Evolutionary conservation across 1,284 basidiomycete genomes (phyloP).

Genomic region (Ceratobasidium sp.): DNA sequence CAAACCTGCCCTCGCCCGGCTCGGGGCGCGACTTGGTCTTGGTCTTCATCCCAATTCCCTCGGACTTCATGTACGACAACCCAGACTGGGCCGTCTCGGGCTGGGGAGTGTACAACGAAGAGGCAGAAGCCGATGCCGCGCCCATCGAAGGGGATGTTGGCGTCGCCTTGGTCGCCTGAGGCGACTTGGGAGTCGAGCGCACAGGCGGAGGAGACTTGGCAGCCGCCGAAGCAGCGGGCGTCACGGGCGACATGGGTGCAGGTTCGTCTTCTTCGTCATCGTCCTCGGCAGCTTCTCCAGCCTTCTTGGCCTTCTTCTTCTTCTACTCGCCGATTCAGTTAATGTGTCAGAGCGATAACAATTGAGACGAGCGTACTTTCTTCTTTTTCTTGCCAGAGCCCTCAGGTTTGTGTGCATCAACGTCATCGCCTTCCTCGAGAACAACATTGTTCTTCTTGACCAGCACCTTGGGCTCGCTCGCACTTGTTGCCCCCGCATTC

Average conservation of each 20-base stretch:
- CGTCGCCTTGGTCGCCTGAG: background rate
- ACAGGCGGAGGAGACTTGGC: conserved; percentile 11
- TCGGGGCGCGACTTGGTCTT: conserved; percentile 42
- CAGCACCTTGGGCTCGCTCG: conserved; percentile 17
- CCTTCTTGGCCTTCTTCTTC: conserved; percentile 44
- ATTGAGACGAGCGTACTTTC: conserved; percentile 18
- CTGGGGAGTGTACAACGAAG: conserved; percentile 40
- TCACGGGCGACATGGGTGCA: background rate
- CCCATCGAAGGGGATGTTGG: background rate
- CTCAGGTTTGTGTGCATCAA: conserved; percentile 13
- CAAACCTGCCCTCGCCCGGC: conserved; percentile 15
- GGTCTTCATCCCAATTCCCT: conserved; percentile 27
- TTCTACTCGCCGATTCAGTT: conserved; percentile 24
- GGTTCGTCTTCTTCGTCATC: conserved; percentile 29
- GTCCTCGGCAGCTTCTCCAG: conserved; percentile 17
- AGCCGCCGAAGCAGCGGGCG: conserved; percentile 7
- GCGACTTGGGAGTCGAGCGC: conserved; percentile 4
- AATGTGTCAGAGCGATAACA: background rate
- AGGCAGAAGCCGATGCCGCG: conserved; percentile 24
- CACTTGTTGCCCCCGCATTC: background rate
- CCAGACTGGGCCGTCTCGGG: conserved; percentile 41
- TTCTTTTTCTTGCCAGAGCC: conserved; percentile 27
- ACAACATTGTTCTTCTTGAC: conserved; percentile 37
- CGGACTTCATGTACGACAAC: conserved; percentile 41
- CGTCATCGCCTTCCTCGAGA: conserved; percentile 34